Base-by-base conservation (phyloP, 2,329 filamentous ascomycete genomes). In the Colletotrichum godetiae region DNA sequence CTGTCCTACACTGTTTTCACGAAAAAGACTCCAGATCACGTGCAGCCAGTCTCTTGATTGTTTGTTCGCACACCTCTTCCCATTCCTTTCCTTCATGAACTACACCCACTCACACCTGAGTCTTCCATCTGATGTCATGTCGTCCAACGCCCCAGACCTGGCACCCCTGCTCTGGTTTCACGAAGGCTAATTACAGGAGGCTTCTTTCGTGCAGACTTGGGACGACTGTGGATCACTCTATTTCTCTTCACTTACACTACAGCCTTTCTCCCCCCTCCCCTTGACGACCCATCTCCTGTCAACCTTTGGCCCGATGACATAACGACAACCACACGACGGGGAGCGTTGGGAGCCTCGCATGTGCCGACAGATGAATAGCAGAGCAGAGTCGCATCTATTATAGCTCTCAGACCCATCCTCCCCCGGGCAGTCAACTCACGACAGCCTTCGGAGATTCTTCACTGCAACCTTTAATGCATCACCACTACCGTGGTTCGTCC, bases 111-210 rank as follows among this genome's bases (percentile, higher is more conserved):
- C 29, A 27, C 27, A 10, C 42, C 42, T 19, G 7, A 49, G 53
- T 62, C 56, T 37, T 60, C 46, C 71, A 42, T 73, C 71, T 71
- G 71, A 73, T 73, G 71, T 61, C 67, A 73, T 73, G 42, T 56
- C 37, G 61, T 60, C 35, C 61, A 19, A 57, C 22, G 15, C 56
- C 67, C 67, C 49, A 60, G 60, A 56, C 66, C 60, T 31, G 70
- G 61, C 12, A 60, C 60, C 60, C 67, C 37, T 73, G 60, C 60
- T n/a, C 56, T 27, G 42, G 60, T 71, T 73, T 66, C 71, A 73
- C 35, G 13, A 31, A 73, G 60, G 71, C 71, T 73, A 66, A 73
- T 73, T 73, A 46, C 71, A 73, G 60, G 67, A 71, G 71, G 59
- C 29, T 29, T 33, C 60, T 65, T 61, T 62, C 56, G 67, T 71